These are phyloP conservation scores for Postia placenta DNA, from an alignment of 768 basidiomycete species.

Conservation along the genomic window DNA sequence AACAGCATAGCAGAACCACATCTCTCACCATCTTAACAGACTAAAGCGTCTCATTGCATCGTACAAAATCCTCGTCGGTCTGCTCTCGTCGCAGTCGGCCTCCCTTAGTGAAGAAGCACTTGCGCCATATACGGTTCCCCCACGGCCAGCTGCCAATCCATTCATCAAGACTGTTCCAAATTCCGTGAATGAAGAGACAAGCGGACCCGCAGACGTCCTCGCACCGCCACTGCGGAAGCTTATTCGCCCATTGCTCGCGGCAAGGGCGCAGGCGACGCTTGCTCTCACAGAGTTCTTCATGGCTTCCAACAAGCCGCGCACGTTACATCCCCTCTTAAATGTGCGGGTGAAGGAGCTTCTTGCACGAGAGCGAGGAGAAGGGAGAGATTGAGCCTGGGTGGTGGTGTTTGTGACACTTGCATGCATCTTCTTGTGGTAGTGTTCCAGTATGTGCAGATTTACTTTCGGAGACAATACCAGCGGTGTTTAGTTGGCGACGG, in stretches of 20 bases:
- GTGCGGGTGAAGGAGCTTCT: background rate
- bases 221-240: slow-evolving; percentile 4
- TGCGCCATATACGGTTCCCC: slow-evolving; percentile 8
- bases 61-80: slow-evolving; percentile 32
- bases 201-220: background rate
- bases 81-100: slow-evolving; percentile 21
- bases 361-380: background rate
- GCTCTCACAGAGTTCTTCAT: slow-evolving; percentile 12
- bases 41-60: slow-evolving; percentile 29
- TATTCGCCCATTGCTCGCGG: slow-evolving; percentile 13
- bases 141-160: slow-evolving; percentile 11
- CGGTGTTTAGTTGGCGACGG: too few species aligned
- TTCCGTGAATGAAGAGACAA: background rate
- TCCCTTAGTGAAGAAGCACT: slow-evolving; percentile 6
- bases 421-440: too few species aligned
- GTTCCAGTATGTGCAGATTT: too few species aligned
- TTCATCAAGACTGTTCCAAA: slow-evolving; percentile 10
- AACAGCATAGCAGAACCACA: too few species aligned
- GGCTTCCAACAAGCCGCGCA: slow-evolving; percentile 1
- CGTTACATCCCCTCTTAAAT: background rate
- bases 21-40: background rate
- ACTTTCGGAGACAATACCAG: too few species aligned
- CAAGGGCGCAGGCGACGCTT: slow-evolving; percentile 12
- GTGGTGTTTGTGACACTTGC: background rate
- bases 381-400: background rate